A percentile compares a stretch with the other conserved stretches of the same genome.
Evolutionary conservation across 352 stramenopile genomes (phyloP).

Genomic region (Phytophthora brassicae): DNA sequence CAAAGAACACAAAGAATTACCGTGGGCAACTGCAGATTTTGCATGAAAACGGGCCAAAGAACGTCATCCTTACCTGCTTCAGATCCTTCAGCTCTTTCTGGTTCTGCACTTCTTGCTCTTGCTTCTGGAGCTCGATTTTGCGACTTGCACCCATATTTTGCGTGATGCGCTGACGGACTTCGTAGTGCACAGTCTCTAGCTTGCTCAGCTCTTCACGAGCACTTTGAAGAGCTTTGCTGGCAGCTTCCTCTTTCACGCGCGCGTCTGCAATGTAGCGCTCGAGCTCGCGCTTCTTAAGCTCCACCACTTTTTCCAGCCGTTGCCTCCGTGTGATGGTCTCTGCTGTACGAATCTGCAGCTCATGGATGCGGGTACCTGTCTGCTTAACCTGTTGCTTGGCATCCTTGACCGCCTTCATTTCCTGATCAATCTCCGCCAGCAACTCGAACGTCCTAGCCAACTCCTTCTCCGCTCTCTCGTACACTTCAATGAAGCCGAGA

Average conservation of each 20-base stretch:
- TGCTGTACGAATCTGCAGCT: conserved; percentile 45
- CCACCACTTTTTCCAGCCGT: conserved; percentile 66
- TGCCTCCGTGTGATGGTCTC: conserved; percentile 70
- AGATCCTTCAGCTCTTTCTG: conserved; percentile 68
- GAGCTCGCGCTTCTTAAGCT: conserved; percentile 73
- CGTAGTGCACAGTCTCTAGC: conserved; percentile 47
- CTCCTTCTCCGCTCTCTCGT: conserved; percentile 71
- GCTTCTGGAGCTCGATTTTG: conserved; percentile 68
- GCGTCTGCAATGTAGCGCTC: conserved; percentile 68
- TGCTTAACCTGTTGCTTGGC: conserved; percentile 75
- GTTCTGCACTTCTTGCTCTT: conserved; percentile 63
- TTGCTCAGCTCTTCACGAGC: conserved; percentile 60
- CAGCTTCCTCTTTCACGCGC: conserved; percentile 60
- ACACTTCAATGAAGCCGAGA: conserved; percentile 63
- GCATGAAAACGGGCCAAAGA: not conserved
- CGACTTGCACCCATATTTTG: conserved; percentile 51
- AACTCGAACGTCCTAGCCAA: conserved; percentile 60
- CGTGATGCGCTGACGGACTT: conserved; percentile 55
- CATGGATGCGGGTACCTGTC: conserved; percentile 49
- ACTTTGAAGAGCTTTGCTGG: conserved; percentile 51
- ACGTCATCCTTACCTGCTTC: conserved; percentile 42
- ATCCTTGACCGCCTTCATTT: conserved; percentile 67
- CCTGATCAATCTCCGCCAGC: conserved; percentile 61
- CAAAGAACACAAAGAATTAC: conserved; percentile 3
- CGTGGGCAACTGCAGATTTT: conserved; percentile 6